Evolutionary conservation across 2,329 filamentous ascomycete genomes (phyloP).

Genomic region (Pseudocercospora crystallina): DNA sequence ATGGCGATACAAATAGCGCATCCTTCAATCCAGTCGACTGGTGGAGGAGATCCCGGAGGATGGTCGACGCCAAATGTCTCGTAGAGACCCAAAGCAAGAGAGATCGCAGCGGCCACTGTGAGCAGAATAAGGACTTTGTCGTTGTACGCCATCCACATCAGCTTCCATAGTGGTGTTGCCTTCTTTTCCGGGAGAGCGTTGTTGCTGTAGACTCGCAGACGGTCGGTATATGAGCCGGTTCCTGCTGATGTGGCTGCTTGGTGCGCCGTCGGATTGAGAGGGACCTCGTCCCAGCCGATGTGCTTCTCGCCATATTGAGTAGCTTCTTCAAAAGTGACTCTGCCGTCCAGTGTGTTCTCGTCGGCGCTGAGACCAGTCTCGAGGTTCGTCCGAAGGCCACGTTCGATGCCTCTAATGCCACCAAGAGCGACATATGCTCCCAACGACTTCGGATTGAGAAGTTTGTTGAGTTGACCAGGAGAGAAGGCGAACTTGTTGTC

Average conservation of each 20-base stretch:
- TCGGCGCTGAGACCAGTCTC: slow-evolving; percentile 68
- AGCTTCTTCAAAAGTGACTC: slow-evolving; percentile 67
- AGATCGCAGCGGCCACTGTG: slow-evolving; percentile 70
- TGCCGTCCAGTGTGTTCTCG: slow-evolving; percentile 62
- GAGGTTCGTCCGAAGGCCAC: slow-evolving; percentile 66
- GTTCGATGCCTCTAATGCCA: slow-evolving; percentile 71
- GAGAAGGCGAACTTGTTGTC: slow-evolving; percentile 84
- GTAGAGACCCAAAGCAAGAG: slow-evolving; percentile 72
- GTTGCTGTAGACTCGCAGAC: slow-evolving; percentile 66
- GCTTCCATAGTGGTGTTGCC: slow-evolving; percentile 65
- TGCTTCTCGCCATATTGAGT: slow-evolving; percentile 21
- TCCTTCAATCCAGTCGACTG: slow-evolving; percentile 77
- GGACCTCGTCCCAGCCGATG: slow-evolving; percentile 29
- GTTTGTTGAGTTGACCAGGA: slow-evolving; percentile 75
- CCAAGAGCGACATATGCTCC: slow-evolving; percentile 73
- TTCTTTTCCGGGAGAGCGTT: slow-evolving; percentile 70
- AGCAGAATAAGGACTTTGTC: slow-evolving; percentile 75
- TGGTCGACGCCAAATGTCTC: slow-evolving; percentile 57
- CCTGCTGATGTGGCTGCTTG: slow-evolving; percentile 16
- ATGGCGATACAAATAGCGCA: slow-evolving; percentile 79
- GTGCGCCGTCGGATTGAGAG: slow-evolving; percentile 24
- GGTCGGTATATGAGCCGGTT: slow-evolving; percentile 54
- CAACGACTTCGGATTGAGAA: slow-evolving; percentile 76
- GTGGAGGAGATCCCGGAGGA: slow-evolving; percentile 16
- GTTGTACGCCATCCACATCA: slow-evolving; percentile 81